Evolutionary conservation across 768 basidiomycete genomes (phyloP), one percentile per base, ranked within the genome.

Genomic region (Amanita jacksonii): DNA sequence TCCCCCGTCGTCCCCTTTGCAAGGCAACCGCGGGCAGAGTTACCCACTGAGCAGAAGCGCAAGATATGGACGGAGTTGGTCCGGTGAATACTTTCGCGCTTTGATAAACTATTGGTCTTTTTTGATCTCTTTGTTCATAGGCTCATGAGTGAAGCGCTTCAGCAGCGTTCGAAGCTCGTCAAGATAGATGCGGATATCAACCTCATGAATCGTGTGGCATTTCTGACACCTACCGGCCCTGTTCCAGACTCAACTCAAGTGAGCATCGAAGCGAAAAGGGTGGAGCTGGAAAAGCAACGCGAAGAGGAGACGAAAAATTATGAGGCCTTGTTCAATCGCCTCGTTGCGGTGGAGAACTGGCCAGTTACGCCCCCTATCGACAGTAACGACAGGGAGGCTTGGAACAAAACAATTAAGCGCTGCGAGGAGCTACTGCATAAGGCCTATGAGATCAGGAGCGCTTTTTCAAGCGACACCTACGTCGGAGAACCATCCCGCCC

Each of bases 271-370:
- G 34, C 38, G 8, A 51, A 58, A 23, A 43, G 54, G n/a, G 41
- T 38, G 4, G 27, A 45, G 5, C 53, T 64, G 8, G 51, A 58
- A 20, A 25, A 45, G 4, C 48, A 51, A 27, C 49, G 44, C 40
- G 54, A 57, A n/a, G 52, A 54, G 0, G 51, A 45, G 25, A 52
- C 50, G 30, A 54, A 51, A 13, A 48, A 37, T 1, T 42, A 58
- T 8, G 51, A 53, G 2, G 45, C 47, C 8, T 36, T 40, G 4
- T 19, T 62, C 28, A 32, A 18, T 3, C 42, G 36, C 3, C 52
- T 64, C 31, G 48, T 46, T 19, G 54, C 57, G 8, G 38, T 52
- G n/a, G 51, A 60, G 12, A 57, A 48, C 40, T 63, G 64, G 63
- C 62, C 62, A 1, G 52, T 57, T 5, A 35, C 42, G 12, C 55